These are phyloP conservation scores for Fusarium oligoseptatum DNA, from an alignment of 2,329 filamentous ascomycete genomes.

Conservation along the genomic window DNA sequence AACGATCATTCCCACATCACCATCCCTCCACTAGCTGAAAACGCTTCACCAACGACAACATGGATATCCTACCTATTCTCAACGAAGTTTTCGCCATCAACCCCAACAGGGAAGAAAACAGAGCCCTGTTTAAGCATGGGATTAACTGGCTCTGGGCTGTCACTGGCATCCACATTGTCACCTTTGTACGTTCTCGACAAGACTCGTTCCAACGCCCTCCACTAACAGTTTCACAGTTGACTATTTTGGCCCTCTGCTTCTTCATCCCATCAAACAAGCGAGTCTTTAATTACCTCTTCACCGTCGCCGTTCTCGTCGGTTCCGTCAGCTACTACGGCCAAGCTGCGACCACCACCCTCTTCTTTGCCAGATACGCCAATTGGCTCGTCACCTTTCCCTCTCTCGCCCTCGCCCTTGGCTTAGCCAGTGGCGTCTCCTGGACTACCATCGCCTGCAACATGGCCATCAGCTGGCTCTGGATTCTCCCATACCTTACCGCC, in stretches of 20 bases:
- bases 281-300: background rate
- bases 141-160: background rate
- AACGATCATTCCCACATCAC: background rate
- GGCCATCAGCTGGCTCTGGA: background rate
- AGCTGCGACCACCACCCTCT: background rate
- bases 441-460: background rate
- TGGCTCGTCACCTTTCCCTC: background rate
- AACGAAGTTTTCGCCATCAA: background rate
- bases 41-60: background rate
- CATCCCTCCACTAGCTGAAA: background rate
- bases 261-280: background rate
- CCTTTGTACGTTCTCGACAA: background rate
- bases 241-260: background rate
- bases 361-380: background rate
- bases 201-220: background rate
- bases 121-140: background rate
- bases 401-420: background rate
- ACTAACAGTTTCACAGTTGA: background rate
- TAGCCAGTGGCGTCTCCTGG: background rate
- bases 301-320: background rate
- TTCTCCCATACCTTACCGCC: background rate
- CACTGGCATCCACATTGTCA: background rate
- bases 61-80: background rate
- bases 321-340: background rate
- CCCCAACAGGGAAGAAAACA: background rate